Percentiles rank a stretch among this genome's conserved stretches.
These are phyloP conservation scores for Marchantia paleacea DNA, from an alignment of 225 moss, liverwort and hornwort genomes.

Conservation along the genomic window DNA sequence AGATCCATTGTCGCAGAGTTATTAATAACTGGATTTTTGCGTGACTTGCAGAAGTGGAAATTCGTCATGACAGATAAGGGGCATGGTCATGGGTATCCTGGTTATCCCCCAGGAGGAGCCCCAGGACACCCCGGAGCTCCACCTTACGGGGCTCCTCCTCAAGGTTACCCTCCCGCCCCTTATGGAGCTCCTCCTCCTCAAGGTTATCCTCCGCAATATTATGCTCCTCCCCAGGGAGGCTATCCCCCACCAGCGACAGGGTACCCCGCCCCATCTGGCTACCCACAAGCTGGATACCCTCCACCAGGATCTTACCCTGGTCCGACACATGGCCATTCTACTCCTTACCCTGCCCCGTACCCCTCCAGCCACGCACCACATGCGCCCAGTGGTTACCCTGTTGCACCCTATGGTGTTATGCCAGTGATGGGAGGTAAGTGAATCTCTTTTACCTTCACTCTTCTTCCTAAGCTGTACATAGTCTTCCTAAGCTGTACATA, in stretches of 20 bases:
- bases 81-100: slow-evolving; percentile 1
- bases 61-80: slow-evolving; percentile 9
- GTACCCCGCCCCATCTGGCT: background rate
- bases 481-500: no score
- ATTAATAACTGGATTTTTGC: background rate
- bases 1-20: background rate
- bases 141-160: slow-evolving; percentile 16
- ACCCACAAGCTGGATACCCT: background rate
- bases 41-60: background rate
- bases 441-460: background rate
- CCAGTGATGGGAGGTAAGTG: background rate
- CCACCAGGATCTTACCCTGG: slow-evolving; percentile 1
- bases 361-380: background rate
- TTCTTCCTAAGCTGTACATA: no score
- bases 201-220: slow-evolving; percentile 10
- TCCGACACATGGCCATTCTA: background rate
- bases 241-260: slow-evolving; percentile 9
- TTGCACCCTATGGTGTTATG: background rate
- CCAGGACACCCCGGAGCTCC: background rate
- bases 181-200: background rate
- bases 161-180: background rate
- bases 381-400: background rate
- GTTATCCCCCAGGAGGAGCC: slow-evolving; percentile 9
- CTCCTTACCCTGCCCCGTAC: slow-evolving; percentile 12
- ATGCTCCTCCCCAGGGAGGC: background rate